Evolutionary conservation across 371 early-diverging fungal species (phyloP).

Genomic region (Neoconidiobolus thromboides): DNA sequence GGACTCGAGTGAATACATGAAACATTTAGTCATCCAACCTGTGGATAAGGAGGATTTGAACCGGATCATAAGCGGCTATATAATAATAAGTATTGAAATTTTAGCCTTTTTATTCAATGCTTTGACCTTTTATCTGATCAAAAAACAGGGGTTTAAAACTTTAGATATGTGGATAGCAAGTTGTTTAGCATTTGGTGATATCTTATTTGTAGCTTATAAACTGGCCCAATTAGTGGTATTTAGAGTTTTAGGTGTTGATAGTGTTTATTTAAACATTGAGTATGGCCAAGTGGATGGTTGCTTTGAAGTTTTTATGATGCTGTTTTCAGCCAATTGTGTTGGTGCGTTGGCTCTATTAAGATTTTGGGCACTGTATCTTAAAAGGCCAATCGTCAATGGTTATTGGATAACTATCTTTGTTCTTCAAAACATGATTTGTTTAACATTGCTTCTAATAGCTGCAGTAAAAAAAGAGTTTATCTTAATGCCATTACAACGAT

Average conservation of each 20-base stretch:
- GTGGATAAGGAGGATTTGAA: no score
- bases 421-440: background rate
- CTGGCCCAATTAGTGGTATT: background rate
- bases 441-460: background rate
- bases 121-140: background rate
- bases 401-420: background rate
- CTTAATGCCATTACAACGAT: background rate
- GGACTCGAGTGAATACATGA: no score
- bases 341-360: background rate
- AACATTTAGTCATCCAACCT: no score
- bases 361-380: background rate
- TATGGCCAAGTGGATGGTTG: background rate
- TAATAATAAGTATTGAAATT: background rate
- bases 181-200: background rate
- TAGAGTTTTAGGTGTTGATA: background rate
- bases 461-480: background rate
- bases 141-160: background rate
- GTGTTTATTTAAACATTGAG: background rate
- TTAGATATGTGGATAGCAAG: background rate
- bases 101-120: background rate
- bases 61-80: no score
- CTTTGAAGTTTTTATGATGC: background rate
- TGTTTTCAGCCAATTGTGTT: background rate
- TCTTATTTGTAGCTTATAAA: background rate
- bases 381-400: background rate